Conservation (phyloP, 83 land plant genomes). For the Picea abies region DNA sequence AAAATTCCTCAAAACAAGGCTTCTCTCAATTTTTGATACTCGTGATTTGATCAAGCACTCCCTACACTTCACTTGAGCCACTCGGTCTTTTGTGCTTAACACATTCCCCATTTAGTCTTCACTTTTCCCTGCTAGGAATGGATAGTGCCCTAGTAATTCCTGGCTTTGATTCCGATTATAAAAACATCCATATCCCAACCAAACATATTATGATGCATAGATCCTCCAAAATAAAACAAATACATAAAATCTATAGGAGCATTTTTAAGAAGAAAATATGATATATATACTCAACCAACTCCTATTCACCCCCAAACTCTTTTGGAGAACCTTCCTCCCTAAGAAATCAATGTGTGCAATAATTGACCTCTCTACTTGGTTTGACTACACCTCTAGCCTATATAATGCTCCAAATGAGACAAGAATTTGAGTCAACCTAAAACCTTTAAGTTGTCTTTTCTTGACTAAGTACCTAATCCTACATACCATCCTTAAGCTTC, state of each 20-base stretch:
- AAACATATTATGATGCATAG: background rate
- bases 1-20: background rate
- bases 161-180: background rate
- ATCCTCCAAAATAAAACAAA: background rate
- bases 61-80: background rate
- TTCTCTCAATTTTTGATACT: background rate
- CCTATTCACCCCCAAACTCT: background rate
- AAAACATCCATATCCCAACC: background rate
- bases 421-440: background rate
- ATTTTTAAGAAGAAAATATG: background rate
- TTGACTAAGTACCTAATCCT: background rate
- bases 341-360: background rate
- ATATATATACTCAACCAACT: background rate
- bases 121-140: background rate
- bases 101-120: background rate
- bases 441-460: background rate
- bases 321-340: background rate
- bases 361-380: background rate
- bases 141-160: background rate
- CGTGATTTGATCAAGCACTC: background rate
- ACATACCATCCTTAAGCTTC: background rate
- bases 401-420: background rate
- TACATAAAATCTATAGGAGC: background rate
- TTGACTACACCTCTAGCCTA: background rate
- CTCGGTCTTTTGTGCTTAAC: background rate